Percentiles rank a stretch among this genome's conserved stretches.
phyloP scores from a whole-genome alignment of 176 grass and related monocot genomes.

The Chloris gayana region DNA sequence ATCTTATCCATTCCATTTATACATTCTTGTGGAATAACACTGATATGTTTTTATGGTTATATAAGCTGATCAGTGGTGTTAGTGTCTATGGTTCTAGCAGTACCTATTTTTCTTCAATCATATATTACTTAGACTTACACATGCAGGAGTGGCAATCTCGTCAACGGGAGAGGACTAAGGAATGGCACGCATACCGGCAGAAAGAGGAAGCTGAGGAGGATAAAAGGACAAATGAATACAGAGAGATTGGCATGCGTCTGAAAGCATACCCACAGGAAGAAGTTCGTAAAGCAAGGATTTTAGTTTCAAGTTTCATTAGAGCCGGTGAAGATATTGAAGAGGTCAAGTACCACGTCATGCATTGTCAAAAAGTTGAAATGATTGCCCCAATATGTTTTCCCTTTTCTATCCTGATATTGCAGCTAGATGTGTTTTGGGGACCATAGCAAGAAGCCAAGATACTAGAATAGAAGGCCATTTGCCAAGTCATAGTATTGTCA shows the following conservation, averaged over 20 bases:
- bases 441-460: constrained; percentile 9
- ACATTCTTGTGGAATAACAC: no score
- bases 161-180: constrained; percentile 73
- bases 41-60: constrained; percentile 1
- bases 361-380: not conserved
- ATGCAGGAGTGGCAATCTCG: constrained; percentile 85
- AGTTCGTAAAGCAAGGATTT: constrained; percentile 75
- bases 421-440: not conserved
- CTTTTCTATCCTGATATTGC: not conserved
- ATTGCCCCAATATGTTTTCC: not conserved
- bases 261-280: constrained; percentile 95
- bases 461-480: constrained; percentile 12
- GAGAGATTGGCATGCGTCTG: constrained; percentile 86
- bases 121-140: constrained; percentile 15
- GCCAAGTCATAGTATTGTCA: not conserved
- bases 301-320: constrained; percentile 94
- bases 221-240: constrained; percentile 67
- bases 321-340: constrained; percentile 83
- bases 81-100: not conserved
- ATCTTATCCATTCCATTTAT: no score
- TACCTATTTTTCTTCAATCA: constrained; percentile 15
- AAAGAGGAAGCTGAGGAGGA: constrained; percentile 89
- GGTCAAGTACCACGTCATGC: constrained; percentile 16
- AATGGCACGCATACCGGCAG: constrained; percentile 81
- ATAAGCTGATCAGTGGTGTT: not conserved